A percentile compares a stretch with the other conserved stretches of the same genome.
These are phyloP conservation scores for Calycina herbarum DNA, from an alignment of 2,329 filamentous ascomycete genomes.

Conservation along the genomic window DNA sequence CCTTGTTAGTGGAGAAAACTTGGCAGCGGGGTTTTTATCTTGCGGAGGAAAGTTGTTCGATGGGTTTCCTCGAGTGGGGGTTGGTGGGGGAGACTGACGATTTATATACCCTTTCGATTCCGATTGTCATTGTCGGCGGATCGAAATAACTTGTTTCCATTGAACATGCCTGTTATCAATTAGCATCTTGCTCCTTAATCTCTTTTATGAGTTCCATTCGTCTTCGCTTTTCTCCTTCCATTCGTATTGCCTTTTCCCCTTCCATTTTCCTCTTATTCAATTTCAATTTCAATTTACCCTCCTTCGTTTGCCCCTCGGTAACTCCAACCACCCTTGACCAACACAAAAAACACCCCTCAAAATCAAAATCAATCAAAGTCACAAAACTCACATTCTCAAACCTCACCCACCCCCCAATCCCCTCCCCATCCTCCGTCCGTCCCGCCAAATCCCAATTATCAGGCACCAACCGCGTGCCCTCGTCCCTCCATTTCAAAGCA, in stretches of 20 bases:
- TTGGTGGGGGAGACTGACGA: constrained; percentile 15
- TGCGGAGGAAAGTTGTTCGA: background rate
- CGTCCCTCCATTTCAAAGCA: constrained; percentile 35
- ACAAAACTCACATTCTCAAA: background rate
- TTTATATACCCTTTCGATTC: constrained; percentile 29
- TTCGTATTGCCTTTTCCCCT: background rate
- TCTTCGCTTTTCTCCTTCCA: too few relatives aligned
- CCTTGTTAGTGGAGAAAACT: background rate
- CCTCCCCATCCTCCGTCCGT: background rate
- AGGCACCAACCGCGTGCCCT: constrained; percentile 32
- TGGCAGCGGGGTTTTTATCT: background rate
- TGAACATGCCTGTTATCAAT: constrained; percentile 25
- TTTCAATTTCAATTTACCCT: constrained; percentile 2
- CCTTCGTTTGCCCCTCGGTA: background rate
- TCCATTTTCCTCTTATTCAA: background rate
- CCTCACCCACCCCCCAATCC: background rate
- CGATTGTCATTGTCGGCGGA: constrained; percentile 18
- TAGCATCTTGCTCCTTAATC: background rate
- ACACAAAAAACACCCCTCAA: background rate
- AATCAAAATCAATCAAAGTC: background rate
- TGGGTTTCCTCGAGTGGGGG: background rate
- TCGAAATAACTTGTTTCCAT: constrained; percentile 34
- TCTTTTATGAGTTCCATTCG: background rate
- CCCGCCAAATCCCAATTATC: constrained; percentile 24
- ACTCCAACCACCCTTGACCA: background rate